Base-by-base conservation (phyloP, 441 rosid genomes). In the Gossypium davidsonii region DNA sequence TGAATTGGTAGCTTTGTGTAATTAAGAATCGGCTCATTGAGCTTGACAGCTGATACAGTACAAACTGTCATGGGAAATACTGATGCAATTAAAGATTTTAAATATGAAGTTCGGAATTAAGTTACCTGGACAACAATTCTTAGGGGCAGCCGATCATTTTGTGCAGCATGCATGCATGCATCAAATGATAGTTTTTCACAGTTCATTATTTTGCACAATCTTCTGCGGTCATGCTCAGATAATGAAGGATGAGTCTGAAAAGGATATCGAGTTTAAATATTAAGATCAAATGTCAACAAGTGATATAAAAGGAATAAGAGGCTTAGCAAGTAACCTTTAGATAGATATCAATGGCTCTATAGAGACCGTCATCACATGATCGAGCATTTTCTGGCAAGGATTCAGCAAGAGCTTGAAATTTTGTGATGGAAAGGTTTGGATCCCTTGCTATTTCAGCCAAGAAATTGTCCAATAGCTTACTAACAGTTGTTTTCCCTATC, bases 331-430 rank as follows among this genome's bases (percentile, higher is more conserved):
- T 37, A 75, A 92, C 98, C 98, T 93, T 89, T 75, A 91, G 91
- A 72, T 88, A 93, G 78, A 86, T 88, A 74, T 91, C 97, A 71
- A 91, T 90, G 76, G 98, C 97, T 83, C 98, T 84, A 23, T 91
- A 93, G 34, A 91, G 94, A 55, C 97, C 96, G 14, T 91, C 98
- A 68, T 93, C 86, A 53, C 96, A 89, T 48, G 86, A 76, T 76
- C 97, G 79, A 64, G 90, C 77, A 72, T 78, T 79, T 73, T 78
- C 88, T 17, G 98, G 98, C 66, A 91, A 74, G 46, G 86, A 81
- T 80, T 91, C 96, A 25, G 90, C 91, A 78, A 91, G 81, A 74
- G 85, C 91, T 67, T 91, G 94, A 76, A 91, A 93, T 79, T 89
- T 91, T 76, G 90, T 86, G 76, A 85, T 74, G 59, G 89, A 78